Evolutionary conservation across 306 rosid species (phyloP), one percentile per base, ranked within the genome.

Genomic region (Pterocarpus macrocarpus): DNA sequence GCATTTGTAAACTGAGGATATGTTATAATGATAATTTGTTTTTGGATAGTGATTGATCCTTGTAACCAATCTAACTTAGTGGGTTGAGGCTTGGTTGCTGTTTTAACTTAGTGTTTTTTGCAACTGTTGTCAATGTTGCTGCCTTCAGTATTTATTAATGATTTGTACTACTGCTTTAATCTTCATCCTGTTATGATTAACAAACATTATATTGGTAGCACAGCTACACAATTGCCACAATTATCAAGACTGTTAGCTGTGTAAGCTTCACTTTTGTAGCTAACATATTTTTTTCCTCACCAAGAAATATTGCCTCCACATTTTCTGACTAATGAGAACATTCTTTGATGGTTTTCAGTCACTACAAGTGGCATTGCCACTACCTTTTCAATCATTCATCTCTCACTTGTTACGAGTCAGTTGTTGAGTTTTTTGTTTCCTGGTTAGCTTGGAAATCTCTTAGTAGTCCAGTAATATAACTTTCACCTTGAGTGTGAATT

Each of bases 351-450:
- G 34, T 61, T 61, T 43, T 49, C 47, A 9, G 15, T 47, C n/a
- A 47, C 53, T 47, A 47, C 12, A 47, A 47, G 15, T 47, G 14
- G 15, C 53, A 47, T 1, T 47, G 13, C 53, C 45, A 8, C 38
- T 33, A 22, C 64, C 47, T 71, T 47, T 22, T 64, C 64, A 64
- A 52, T 47, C 53, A 47, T 47, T 76, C 73, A 76, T 10, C 52
- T 47, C 47, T 64, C 43, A 35, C 64, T 10, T 61, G 28, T 28
- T 8, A 45, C 17, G 39, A 45, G 43, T 70, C 64, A 39, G 57
- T 47, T 61, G 5, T 79, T 49, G 53, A 17, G 55, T 13, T 35
- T 59, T 16, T 43, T n/a, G 14, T 9, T 80, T 9, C 11, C 2
- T 35, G 15, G 47, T 58, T 59, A 17, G 7, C 55, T 70, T 47